These are phyloP conservation scores for Cladosporium sp. DNA, from an alignment of 2,329 filamentous ascomycete genomes.

Conservation along the genomic window DNA sequence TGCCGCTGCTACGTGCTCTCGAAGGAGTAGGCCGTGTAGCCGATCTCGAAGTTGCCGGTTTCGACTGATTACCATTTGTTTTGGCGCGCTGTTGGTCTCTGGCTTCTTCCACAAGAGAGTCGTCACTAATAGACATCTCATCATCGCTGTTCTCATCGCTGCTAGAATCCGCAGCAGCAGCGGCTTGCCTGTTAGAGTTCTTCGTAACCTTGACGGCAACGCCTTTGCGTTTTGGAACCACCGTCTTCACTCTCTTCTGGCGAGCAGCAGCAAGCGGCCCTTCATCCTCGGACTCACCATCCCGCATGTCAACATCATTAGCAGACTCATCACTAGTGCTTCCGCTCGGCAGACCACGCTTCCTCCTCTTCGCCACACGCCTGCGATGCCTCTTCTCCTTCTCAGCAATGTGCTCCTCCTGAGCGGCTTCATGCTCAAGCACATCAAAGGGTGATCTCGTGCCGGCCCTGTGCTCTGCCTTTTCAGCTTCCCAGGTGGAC, in stretches of 20 bases:
- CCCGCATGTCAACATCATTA: conserved; percentile 22
- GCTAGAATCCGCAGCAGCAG: conserved; percentile 12
- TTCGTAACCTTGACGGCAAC: conserved; percentile 28
- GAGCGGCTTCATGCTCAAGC: conserved; percentile 26
- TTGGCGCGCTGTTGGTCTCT: neutral
- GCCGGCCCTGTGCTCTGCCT: conserved; percentile 13
- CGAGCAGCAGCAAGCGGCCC: neutral
- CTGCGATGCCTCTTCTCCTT: conserved; percentile 24
- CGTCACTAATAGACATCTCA: conserved; percentile 4
- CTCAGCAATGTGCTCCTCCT: conserved; percentile 20
- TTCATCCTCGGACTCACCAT: conserved; percentile 16
- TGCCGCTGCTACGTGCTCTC: neutral
- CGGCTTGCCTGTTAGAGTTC: neutral
- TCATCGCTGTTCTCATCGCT: conserved; percentile 17
- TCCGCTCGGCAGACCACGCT: conserved; percentile 21
- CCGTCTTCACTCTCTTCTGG: conserved; percentile 5
- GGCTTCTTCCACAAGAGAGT: conserved; percentile 6
- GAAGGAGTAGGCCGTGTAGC: neutral
- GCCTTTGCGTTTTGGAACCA: conserved; percentile 26
- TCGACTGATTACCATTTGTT: no score
- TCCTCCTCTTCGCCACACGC: conserved; percentile 33
- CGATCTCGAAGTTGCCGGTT: neutral
- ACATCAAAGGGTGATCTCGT: conserved; percentile 29
- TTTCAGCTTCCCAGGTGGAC: conserved; percentile 29
- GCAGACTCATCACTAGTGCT: conserved; percentile 21